A percentile compares a stretch with the other conserved stretches of the same genome.
Conservation (phyloP, 1,284 basidiomycete species). For the Bjerkandera adusta region DNA sequence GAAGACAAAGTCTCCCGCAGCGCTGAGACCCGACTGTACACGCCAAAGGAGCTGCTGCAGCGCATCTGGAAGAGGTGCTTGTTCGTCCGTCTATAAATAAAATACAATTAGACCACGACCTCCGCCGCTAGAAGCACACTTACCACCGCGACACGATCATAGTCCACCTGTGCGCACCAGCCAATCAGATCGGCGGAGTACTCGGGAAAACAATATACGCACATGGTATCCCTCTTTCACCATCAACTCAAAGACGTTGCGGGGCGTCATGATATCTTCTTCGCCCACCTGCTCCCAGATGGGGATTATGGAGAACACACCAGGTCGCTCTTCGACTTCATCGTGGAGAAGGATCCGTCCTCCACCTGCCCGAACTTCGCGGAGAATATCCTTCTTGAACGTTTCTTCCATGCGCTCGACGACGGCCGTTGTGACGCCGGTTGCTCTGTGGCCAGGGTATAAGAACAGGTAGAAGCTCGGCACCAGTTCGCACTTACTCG, state of each 20-base stretch:
- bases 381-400: slow-evolving; percentile 88
- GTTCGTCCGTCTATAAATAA: slow-evolving; percentile 81
- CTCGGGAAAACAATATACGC: slow-evolving; percentile 15
- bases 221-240: slow-evolving; percentile 77
- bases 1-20: slow-evolving; percentile 79
- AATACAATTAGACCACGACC: slow-evolving; percentile 12
- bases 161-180: slow-evolving; percentile 70
- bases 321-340: slow-evolving; percentile 92
- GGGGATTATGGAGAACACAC: slow-evolving; percentile 85
- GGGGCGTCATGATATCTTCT: slow-evolving; percentile 90
- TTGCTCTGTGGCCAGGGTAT: slow-evolving; percentile 56
- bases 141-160: slow-evolving; percentile 85
- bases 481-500: slow-evolving; percentile 55
- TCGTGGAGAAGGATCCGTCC: slow-evolving; percentile 93
- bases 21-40: slow-evolving; percentile 54
- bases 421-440: slow-evolving; percentile 88
- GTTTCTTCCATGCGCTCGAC: slow-evolving; percentile 93
- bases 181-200: slow-evolving; percentile 2
- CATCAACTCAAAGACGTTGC: slow-evolving; percentile 80
- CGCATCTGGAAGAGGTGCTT: slow-evolving; percentile 88
- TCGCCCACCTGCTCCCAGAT: slow-evolving; percentile 87
- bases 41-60: slow-evolving; percentile 78
- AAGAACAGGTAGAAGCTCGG: not conserved
- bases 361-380: slow-evolving; percentile 70
- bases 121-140: no score